phyloP scores from a whole-genome alignment of 768 basidiomycete genomes.

The Leucosporidium yakuticum region DNA sequence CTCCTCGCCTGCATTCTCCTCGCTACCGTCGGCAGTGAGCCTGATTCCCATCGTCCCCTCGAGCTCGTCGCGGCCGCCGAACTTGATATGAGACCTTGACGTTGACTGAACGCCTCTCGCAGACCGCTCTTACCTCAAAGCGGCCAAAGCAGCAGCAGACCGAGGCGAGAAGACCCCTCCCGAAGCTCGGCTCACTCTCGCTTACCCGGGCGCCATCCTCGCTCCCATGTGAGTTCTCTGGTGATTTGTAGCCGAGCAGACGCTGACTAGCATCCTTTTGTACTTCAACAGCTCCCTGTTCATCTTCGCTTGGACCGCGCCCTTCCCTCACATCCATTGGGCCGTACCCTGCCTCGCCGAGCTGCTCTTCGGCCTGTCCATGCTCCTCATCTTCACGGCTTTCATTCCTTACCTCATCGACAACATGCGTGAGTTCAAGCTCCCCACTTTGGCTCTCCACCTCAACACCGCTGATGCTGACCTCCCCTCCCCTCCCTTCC shows the following conservation, averaged over 20 bases:
- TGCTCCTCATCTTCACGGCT: constrained; percentile 26
- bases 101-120: background rate
- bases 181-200: constrained; percentile 14
- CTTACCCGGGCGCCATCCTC: constrained; percentile 2
- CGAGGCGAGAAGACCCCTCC: background rate
- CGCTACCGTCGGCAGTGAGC: constrained; percentile 8
- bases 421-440: constrained; percentile 1
- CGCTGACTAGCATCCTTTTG: background rate
- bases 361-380: constrained; percentile 19
- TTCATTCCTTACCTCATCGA: constrained; percentile 24
- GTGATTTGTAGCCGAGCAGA: too few species aligned
- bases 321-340: constrained; percentile 26
- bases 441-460: too few species aligned
- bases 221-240: background rate
- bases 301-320: constrained; percentile 26
- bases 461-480: background rate
- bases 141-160: background rate
- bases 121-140: constrained; percentile 1
- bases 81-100: background rate
- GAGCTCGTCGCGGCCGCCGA: too few species aligned
- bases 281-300: constrained; percentile 16
- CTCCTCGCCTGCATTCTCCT: constrained; percentile 13
- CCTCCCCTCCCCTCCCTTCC: too few species aligned
- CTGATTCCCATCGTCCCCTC: background rate
- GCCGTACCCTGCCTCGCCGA: constrained; percentile 28